Evolutionary conservation across 2,329 filamentous ascomycete species (phyloP), one percentile per base, ranked within the genome.

Genomic region (Lachnellula subtilissima): DNA sequence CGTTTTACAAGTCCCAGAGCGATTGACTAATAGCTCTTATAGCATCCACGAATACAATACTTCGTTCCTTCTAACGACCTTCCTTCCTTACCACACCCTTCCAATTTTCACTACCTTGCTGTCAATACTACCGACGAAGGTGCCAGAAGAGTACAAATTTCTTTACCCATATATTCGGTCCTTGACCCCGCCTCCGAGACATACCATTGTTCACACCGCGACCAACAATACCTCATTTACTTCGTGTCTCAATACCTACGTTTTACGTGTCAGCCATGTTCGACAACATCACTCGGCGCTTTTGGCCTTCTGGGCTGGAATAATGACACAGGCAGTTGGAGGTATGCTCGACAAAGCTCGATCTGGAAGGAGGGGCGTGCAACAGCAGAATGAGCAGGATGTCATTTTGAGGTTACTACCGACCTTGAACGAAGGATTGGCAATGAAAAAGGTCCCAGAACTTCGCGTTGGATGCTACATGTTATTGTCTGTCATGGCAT

Each of bases 41-140:
- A 95, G 92, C 64, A 85, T 96, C 51, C 94, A 99, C 70, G 90
- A 97, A 71, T 87, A 91, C 73, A 97, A 96, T 72, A 93, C 90
- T 4, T 77, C 83, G 3, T 81, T 81, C 36, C 75, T 96, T 14
- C 77, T 97, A 45, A 81, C 92, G 63, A 89, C 92, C 2, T 97
- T 97, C 71, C 79, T 99, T 5, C 94, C 94, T 1, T 97, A 96
- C 72, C 92, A 99, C 71, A 85, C 86, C 7, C 87, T 90, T 35
- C 88, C 89, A 5, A 84, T 90, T 14, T 99, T 99, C 71, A 79
- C 88, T 48, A 92, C 90, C 1, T 78, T 97, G 7, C 78, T 99
- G 25, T 92, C 91, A 1, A 95, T 99, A 56, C 76, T 99, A 12
- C 91, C 94, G 0, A 70, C 78, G n/a, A 83, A 79, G 50, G 77